Evolutionary conservation across 2,329 filamentous ascomycete genomes (phyloP).

Genomic region (Colletotrichum ledebouriae): DNA sequence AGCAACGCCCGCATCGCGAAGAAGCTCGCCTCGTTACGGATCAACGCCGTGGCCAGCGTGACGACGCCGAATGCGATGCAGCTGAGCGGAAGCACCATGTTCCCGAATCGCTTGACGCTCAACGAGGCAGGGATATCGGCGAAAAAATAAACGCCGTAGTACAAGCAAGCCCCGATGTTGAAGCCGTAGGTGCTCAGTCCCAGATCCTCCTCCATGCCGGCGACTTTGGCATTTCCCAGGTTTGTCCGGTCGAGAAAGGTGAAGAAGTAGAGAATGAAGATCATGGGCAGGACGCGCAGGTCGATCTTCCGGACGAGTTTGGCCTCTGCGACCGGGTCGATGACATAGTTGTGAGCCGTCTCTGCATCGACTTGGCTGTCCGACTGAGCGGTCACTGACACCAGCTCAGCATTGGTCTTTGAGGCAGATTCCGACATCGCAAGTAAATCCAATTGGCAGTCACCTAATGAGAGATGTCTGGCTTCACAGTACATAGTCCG

Average conservation of each 20-base stretch:
- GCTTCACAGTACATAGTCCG: too few species aligned
- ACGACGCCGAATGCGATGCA: conserved; percentile 68
- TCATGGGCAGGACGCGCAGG: conserved; percentile 55
- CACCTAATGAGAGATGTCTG: too few species aligned
- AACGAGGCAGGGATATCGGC: conserved; percentile 43
- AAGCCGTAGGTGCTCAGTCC: conserved; percentile 57
- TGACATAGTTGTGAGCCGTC: conserved; percentile 40
- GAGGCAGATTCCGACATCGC: conserved; percentile 2
- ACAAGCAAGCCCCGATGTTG: conserved; percentile 44
- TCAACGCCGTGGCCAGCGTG: conserved; percentile 72
- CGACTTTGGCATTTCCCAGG: conserved; percentile 61
- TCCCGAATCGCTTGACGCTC: conserved; percentile 43
- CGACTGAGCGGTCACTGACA: not conserved
- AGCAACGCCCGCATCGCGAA: conserved; percentile 72
- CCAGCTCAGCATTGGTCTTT: conserved; percentile 2
- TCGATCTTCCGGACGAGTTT: conserved; percentile 48
- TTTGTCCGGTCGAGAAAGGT: conserved; percentile 69
- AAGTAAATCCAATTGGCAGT: too few species aligned
- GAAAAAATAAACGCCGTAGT: conserved; percentile 45
- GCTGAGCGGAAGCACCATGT: conserved; percentile 45
- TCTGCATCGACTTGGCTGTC: conserved; percentile 39
- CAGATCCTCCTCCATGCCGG: conserved; percentile 47
- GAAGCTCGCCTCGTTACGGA: conserved; percentile 60
- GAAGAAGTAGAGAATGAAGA: conserved; percentile 70
- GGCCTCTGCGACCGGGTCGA: conserved; percentile 43